A percentile compares a stretch with the other conserved stretches of the same genome.
phyloP scores from a whole-genome alignment of 345 rosid genomes.

The Kandelia obovata region DNA sequence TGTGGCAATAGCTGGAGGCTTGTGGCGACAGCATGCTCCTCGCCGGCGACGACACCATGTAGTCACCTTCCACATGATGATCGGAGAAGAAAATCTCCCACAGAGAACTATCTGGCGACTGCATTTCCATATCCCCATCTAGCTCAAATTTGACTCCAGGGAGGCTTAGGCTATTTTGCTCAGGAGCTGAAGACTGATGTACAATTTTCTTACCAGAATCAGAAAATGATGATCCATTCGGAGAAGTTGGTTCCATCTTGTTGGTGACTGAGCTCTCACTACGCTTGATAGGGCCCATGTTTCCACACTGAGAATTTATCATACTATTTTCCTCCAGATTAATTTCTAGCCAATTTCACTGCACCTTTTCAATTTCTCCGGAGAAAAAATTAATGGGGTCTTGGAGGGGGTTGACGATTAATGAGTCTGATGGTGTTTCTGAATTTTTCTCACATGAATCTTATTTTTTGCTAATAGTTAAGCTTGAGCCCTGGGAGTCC shows the following conservation, averaged over 20 bases:
- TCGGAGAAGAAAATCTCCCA: constrained; percentile 63
- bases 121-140: constrained; percentile 51
- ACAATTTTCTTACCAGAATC: constrained; percentile 26
- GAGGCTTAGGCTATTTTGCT: constrained; percentile 41
- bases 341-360: neutral
- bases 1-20: constrained; percentile 17
- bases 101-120: constrained; percentile 49
- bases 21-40: constrained; percentile 43
- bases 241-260: constrained; percentile 28
- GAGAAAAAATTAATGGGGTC: too few relatives aligned
- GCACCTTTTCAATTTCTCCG: too few relatives aligned
- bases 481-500: too few relatives aligned
- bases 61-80: constrained; percentile 43
- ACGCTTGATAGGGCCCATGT: constrained; percentile 37
- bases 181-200: constrained; percentile 31
- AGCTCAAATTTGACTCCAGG: constrained; percentile 43
- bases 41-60: constrained; percentile 61
- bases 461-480: too few relatives aligned
- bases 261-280: constrained; percentile 38
- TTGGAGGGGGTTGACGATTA: too few relatives aligned
- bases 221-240: constrained; percentile 24
- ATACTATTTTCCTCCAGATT: constrained; percentile 10
- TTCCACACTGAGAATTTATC: constrained; percentile 41
- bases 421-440: too few relatives aligned
- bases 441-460: too few relatives aligned